phyloP scores from a whole-genome alignment of 148 eudicot species.

The Nepenthes gracilis region DNA sequence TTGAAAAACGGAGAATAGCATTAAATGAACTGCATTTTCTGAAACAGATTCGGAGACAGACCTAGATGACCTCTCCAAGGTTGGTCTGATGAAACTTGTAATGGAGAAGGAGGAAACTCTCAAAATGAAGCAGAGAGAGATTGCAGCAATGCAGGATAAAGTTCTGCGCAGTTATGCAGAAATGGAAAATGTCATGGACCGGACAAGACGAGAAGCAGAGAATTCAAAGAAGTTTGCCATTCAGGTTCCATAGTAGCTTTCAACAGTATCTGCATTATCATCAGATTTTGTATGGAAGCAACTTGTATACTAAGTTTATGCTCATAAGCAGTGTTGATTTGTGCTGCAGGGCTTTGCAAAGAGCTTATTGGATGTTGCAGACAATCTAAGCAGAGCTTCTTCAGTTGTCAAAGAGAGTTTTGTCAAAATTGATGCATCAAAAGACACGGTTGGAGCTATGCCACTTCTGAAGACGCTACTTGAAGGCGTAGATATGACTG shows the following conservation, averaged over 20 bases:
- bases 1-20: slow-evolving; percentile 18
- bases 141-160: slow-evolving; percentile 56
- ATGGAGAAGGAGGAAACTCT: slow-evolving; percentile 53
- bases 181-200: slow-evolving; percentile 75
- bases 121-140: slow-evolving; percentile 44
- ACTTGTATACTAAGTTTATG: too few species aligned
- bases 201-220: slow-evolving; percentile 77
- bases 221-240: slow-evolving; percentile 85
- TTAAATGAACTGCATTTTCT: slow-evolving; percentile 41
- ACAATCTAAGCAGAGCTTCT: slow-evolving; percentile 78
- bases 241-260: slow-evolving; percentile 37
- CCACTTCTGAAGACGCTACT: slow-evolving; percentile 77
- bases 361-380: slow-evolving; percentile 88
- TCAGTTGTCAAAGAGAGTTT: slow-evolving; percentile 69
- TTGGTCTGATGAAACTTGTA: slow-evolving; percentile 66
- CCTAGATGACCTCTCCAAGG: slow-evolving; percentile 41
- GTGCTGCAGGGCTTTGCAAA: slow-evolving; percentile 79
- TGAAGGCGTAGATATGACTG: slow-evolving; percentile 97
- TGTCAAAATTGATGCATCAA: slow-evolving; percentile 58
- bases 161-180: slow-evolving; percentile 71
- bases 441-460: slow-evolving; percentile 61
- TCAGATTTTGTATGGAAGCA: too few species aligned
- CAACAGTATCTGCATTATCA: too few species aligned
- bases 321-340: not conserved
- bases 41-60: slow-evolving; percentile 53